These are phyloP conservation scores for Cytospora leucostoma DNA, from an alignment of 2,329 filamentous ascomycete genomes.

Conservation along the genomic window DNA sequence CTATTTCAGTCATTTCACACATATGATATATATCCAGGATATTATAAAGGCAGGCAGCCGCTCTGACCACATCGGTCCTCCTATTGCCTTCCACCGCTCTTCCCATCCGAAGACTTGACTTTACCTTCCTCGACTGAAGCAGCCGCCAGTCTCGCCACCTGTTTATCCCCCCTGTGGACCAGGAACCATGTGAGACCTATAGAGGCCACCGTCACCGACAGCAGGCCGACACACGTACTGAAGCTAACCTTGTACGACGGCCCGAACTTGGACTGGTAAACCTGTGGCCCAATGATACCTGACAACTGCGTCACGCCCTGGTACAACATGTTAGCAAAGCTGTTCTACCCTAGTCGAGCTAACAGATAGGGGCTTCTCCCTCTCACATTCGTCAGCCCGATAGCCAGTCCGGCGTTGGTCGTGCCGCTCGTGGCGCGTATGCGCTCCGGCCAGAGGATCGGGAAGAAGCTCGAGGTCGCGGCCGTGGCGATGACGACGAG, in stretches of 20 bases:
- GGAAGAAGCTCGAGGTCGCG: conserved; percentile 41
- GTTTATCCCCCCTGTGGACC: conserved; percentile 28
- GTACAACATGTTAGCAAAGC: background rate
- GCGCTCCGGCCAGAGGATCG: conserved; percentile 44
- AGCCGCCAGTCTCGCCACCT: background rate
- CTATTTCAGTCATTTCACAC: no score
- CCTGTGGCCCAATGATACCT: conserved; percentile 43
- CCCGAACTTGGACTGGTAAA: conserved; percentile 43
- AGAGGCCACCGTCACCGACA: conserved; percentile 34
- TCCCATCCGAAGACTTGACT: background rate
- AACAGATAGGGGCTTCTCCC: background rate
- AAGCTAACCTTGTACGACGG: conserved; percentile 43
- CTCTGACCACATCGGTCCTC: background rate
- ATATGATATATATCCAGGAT: no score
- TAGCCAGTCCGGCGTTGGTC: conserved; percentile 41
- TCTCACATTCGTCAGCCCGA: conserved; percentile 40
- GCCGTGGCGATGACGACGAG: conserved; percentile 44
- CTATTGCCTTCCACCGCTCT: background rate
- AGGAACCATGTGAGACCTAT: conserved; percentile 32
- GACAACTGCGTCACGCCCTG: conserved; percentile 37
- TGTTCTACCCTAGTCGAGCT: background rate
- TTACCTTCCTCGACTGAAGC: background rate
- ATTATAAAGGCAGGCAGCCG: no score
- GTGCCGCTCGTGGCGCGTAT: conserved; percentile 43
- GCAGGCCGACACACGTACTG: conserved; percentile 38